Conservation (phyloP, 2,329 filamentous ascomycete species). For the Colletotrichum falcatum region DNA sequence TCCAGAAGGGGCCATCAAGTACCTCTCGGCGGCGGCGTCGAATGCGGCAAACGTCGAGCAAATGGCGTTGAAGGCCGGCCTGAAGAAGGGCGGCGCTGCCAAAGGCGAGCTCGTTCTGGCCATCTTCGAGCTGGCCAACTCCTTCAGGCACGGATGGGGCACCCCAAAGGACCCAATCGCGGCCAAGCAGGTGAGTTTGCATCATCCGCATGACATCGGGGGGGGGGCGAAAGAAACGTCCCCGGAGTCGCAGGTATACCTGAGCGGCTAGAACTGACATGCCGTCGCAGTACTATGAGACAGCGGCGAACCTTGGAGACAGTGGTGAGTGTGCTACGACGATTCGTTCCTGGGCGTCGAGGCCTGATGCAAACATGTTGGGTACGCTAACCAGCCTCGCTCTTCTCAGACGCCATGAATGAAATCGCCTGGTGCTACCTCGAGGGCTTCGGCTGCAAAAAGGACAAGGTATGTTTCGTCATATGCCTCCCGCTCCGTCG, state of each 20-base stretch:
- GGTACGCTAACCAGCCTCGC: constrained; percentile 37
- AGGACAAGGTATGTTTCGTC: constrained; percentile 87
- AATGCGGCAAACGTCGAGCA: constrained; percentile 91
- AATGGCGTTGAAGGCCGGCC: constrained; percentile 84
- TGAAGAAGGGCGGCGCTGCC: constrained; percentile 92
- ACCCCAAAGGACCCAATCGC: constrained; percentile 87
- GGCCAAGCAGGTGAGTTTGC: constrained; percentile 73
- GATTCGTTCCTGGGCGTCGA: constrained; percentile 14
- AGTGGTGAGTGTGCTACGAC: constrained; percentile 65
- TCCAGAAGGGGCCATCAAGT: constrained; percentile 79
- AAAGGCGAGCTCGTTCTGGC: constrained; percentile 97
- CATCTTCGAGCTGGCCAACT: constrained; percentile 94
- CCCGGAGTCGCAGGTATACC: not conserved
- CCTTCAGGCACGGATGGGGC: constrained; percentile 95
- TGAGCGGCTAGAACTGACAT: constrained; percentile 20
- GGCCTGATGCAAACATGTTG: constrained; percentile 20
- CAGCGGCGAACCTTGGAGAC: constrained; percentile 94
- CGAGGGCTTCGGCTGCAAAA: constrained; percentile 96
- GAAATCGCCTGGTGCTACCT: constrained; percentile 96
- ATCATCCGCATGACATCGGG: constrained; percentile 1
- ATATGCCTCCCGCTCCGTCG: constrained; percentile 45
- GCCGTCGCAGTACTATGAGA: constrained; percentile 86
- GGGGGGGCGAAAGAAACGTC: not conserved
- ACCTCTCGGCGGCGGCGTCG: constrained; percentile 87
- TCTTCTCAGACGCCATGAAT: constrained; percentile 86